Percentiles rank a stretch among this genome's conserved stretches.
phyloP scores from a whole-genome alignment of 345 rosid species.

The Litchi chinensis region DNA sequence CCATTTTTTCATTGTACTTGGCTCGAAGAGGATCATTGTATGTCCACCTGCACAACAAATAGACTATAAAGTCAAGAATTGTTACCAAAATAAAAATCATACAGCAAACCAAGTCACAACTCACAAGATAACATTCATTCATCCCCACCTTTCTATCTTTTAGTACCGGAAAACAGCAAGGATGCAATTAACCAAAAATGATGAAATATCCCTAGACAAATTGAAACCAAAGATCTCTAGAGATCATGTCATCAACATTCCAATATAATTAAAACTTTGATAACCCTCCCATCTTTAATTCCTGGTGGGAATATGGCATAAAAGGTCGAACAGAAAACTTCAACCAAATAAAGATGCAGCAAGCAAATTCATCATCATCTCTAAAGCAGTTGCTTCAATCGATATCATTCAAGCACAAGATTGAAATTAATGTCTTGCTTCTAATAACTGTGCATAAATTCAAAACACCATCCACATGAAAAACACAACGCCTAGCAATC shows the following conservation, averaged over 20 bases:
- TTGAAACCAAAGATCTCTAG: background rate
- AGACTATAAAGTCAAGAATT: conserved; percentile 18
- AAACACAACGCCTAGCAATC: background rate
- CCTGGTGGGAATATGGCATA: background rate
- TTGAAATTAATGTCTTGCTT: background rate
- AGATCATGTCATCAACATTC: background rate
- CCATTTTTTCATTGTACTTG: conserved; percentile 77
- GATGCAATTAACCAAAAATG: background rate
- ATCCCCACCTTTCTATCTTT: background rate
- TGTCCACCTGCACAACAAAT: conserved; percentile 53
- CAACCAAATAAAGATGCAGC: background rate
- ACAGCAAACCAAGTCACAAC: background rate
- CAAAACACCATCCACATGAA: background rate
- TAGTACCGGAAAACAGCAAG: background rate
- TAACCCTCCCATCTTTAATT: too few relatives aligned
- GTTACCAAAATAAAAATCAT: background rate
- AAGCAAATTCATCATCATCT: background rate
- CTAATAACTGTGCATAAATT: background rate
- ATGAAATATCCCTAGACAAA: background rate
- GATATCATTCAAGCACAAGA: background rate
- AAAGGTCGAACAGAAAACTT: background rate
- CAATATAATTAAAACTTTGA: background rate
- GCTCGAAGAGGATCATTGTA: conserved; percentile 70
- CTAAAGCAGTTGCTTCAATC: background rate
- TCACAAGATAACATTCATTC: background rate